These are phyloP conservation scores for Plasmodium vivax DNA, from an alignment of 169 alveolate species.

Conservation along the genomic window DNA sequence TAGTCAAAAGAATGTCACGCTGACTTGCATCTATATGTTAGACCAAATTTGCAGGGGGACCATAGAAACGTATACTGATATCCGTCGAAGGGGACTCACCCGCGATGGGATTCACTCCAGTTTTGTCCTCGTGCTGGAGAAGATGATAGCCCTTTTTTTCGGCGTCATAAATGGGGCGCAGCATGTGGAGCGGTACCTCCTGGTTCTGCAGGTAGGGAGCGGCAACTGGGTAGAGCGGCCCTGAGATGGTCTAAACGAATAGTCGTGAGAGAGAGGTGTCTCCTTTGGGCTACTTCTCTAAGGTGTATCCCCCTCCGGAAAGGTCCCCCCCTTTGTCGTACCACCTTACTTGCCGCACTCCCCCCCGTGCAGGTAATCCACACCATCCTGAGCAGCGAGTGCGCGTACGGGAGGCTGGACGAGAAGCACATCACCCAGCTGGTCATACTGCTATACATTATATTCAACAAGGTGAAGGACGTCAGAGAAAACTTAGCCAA, in stretches of 20 bases:
- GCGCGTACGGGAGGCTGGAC: constrained; percentile 2
- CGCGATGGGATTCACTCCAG: not conserved
- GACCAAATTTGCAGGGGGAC: constrained; percentile 11
- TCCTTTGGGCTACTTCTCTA: not conserved
- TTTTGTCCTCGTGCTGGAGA: not conserved
- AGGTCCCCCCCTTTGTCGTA: not conserved
- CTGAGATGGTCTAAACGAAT: not conserved
- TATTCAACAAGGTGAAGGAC: constrained; percentile 29
- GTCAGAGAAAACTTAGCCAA: not conserved
- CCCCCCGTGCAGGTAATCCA: constrained; percentile 21
- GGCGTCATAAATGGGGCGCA: constrained; percentile 8
- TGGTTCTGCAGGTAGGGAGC: constrained; percentile 31
- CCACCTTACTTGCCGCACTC: not conserved
- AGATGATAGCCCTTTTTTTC: constrained; percentile 14
- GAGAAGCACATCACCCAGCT: constrained; percentile 15
- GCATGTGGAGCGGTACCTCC: constrained; percentile 23
- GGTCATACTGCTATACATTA: constrained; percentile 33
- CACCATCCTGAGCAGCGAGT: constrained; percentile 6
- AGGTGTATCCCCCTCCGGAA: not conserved
- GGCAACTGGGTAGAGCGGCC: not conserved
- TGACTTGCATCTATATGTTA: constrained; percentile 24
- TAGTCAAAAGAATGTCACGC: constrained; percentile 7
- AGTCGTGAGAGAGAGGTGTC: not conserved
- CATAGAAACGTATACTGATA: constrained; percentile 35
- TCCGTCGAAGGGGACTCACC: not conserved